Base-by-base conservation (phyloP, 1,284 basidiomycete genomes). In the Pterula multifida region DNA sequence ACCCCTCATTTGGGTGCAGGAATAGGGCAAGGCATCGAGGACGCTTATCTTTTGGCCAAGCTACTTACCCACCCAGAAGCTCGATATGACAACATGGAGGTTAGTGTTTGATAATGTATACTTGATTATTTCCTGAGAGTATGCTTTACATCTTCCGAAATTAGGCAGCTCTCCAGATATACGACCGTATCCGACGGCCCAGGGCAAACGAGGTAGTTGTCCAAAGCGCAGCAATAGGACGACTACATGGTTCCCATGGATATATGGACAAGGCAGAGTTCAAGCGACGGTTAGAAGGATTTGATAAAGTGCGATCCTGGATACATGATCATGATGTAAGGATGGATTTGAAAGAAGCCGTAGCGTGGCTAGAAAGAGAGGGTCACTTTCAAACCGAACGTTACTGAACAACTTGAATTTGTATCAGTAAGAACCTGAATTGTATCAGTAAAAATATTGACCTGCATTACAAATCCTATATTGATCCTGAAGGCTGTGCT, bases 11-110 rank as follows among this genome's bases (percentile, higher is more conserved):
- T 60, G 25, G 61, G 61, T 17, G 59, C 59, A 12, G 61, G 61
- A 50, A 60, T 61, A 3, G 61, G 61, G 0, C 61, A 63, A 50
- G 61, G 59, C 1, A 60, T 62, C 47, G 61, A 63, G 49, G 61
- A 63, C 46, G 60, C 60, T 0, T 57, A 60, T 23, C 58, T 64
- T 36, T 51, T 63, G 24, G 52, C 56, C 3, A 49, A 51, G 13
- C 54, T 64, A 3, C 54, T 64, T 2, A 42, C 57, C 1, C 60
- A 61, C 50, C 58, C 61, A 0, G 50, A 50, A 26, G 55, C 60
- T 25, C 57, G 58, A 24, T 42, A 45, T 3, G 47, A 28, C 28
- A 64, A 63, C 36, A 26, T 62, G 21, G 48, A 53, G 21, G 62
- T 67, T 50, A 58, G 63, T 50, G 15, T 23, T 36, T 36, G 35